Evolutionary conservation across 345 rosid genomes (phyloP), one percentile per base, ranked within the genome.

Genomic region (Lepidium didymum): DNA sequence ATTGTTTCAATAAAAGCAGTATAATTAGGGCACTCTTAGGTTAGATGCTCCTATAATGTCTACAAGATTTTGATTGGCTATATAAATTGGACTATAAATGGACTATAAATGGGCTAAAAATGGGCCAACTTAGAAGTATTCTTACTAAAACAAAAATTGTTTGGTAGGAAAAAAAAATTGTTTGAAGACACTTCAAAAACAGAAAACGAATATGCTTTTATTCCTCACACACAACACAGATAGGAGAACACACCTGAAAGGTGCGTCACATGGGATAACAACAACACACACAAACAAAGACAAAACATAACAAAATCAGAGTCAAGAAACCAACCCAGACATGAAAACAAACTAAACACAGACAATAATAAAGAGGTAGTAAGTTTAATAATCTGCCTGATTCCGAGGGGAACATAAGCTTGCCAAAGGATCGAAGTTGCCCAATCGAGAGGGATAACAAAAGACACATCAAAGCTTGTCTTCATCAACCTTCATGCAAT

Each of bases 351-450:
- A 57, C 53, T 15, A 37, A 56, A 65, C 44, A 59, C 25, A 53
- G 36, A 52, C 18, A 40, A 12, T 29, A 29, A 25, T 1, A 58
- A 5, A 54, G 13, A 40, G 27, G 36, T 7, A 59, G 46, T 29
- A 51, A 56, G 45, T 14, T 36, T 51, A 53, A 68, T 75, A 75
- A 75, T 75, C 78, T 75, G 78, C 78, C 78, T 68, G 78, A 75
- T 75, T 75, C 78, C 78, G 78, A 75, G 78, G 75, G 78, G 78
- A 75, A 75, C 78, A 65, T 69, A 75, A 75, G 78, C 78, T 75
- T 75, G 78, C 78, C 78, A 75, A 75, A 75, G 78, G 78, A 75
- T 75, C 59, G 70, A 75, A 75, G 78, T 75, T 75, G 78, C 78
- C 78, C 78, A 55, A 74, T 55, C 52, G 74, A 74, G 74, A 74